These are phyloP conservation scores for Entomortierella beljakovae DNA, from an alignment of 192 early-diverging fungal genomes.

Conservation along the genomic window DNA sequence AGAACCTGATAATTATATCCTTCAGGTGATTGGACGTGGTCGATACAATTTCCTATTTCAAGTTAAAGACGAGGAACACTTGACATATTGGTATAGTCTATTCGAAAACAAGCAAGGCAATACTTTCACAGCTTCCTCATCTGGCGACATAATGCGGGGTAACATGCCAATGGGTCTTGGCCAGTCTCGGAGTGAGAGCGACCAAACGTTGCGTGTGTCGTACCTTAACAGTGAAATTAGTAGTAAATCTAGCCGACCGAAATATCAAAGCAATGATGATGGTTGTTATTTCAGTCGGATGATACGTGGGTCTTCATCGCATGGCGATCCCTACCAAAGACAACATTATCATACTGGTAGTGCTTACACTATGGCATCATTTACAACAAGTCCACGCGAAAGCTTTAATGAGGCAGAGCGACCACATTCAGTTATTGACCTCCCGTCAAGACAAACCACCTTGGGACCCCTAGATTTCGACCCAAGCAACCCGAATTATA, in stretches of 20 bases:
- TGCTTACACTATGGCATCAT: conserved; percentile 13
- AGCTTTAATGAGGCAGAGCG: conserved; percentile 3
- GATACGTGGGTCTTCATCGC: neutral
- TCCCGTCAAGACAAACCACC: conserved; percentile 3
- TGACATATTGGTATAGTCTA: conserved; percentile 30
- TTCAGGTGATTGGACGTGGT: conserved; percentile 13
- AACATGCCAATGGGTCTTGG: neutral
- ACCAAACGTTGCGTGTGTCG: conserved; percentile 4
- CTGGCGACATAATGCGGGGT: neutral
- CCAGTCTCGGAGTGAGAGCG: conserved; percentile 16
- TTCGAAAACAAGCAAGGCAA: conserved; percentile 32
- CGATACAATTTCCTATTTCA: conserved; percentile 30
- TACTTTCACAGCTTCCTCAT: neutral
- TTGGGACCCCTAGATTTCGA: neutral
- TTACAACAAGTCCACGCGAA: conserved; percentile 4
- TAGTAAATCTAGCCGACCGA: neutral
- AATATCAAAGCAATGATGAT: neutral
- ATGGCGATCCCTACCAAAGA: neutral
- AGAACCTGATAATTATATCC: conserved; percentile 17
- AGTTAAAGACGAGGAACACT: conserved; percentile 32
- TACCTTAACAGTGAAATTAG: neutral
- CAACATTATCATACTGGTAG: conserved; percentile 12
- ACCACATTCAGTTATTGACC: neutral
- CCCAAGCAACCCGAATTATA: neutral
- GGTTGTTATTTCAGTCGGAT: conserved; percentile 6